Percentiles rank a stretch among this genome's conserved stretches.
phyloP scores from a whole-genome alignment of 2,329 filamentous ascomycete species.

The Venturia aucupariae region DNA sequence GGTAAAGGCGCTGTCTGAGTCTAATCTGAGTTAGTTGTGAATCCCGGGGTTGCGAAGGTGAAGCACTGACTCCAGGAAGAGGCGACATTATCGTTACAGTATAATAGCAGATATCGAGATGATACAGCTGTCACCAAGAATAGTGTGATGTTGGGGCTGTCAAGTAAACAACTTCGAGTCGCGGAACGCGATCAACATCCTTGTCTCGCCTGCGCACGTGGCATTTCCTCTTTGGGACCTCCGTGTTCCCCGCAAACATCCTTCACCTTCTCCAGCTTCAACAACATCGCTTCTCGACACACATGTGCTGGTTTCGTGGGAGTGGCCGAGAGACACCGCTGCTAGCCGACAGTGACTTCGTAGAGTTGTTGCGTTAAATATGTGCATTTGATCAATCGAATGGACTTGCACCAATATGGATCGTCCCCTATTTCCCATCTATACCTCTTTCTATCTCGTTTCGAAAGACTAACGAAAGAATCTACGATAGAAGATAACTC shows the following conservation, averaged over 20 bases:
- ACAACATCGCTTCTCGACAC: no score
- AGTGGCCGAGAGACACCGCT: no score
- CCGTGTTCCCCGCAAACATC: not conserved
- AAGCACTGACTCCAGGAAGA: not conserved
- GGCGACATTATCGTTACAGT: not conserved
- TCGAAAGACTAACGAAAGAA: no score
- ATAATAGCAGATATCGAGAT: not conserved
- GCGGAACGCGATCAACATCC: not conserved
- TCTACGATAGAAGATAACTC: no score
- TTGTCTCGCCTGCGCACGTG: not conserved
- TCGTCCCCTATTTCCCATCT: no score
- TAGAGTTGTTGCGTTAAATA: no score
- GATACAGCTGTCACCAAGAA: not conserved
- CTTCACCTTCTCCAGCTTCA: no score
- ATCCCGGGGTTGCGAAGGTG: not conserved
- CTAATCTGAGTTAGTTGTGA: constrained; percentile 35
- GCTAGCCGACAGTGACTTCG: no score
- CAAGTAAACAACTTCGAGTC: constrained; percentile 3
- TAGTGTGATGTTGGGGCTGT: not conserved
- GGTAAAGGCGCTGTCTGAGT: constrained; percentile 87
- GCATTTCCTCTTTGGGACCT: not conserved
- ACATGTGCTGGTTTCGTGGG: no score
- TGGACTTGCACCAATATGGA: no score
- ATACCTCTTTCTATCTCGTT: no score
- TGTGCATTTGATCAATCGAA: no score